These are phyloP conservation scores for Isatis tinctoria DNA, from an alignment of 345 rosid genomes.

Conservation along the genomic window DNA sequence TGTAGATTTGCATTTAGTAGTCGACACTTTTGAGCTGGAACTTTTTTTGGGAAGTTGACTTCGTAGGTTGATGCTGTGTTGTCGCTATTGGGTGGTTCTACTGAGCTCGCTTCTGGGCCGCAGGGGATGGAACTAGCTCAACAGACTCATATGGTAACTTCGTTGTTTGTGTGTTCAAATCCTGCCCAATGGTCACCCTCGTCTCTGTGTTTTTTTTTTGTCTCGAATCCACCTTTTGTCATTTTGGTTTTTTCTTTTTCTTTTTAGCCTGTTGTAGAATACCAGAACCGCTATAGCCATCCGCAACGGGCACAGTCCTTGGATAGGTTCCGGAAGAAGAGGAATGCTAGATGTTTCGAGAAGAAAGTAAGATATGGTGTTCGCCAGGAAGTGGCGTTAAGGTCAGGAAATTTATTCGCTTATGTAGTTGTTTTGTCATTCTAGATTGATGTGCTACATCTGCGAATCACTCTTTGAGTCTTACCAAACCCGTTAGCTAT, in stretches of 20 bases:
- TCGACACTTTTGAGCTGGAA: neutral
- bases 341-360: conserved; percentile 84
- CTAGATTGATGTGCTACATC: neutral
- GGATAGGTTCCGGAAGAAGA: conserved; percentile 87
- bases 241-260: neutral
- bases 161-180: neutral
- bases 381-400: conserved; percentile 95
- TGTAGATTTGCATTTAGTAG: neutral
- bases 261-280: conserved; percentile 50
- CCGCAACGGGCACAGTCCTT: conserved; percentile 88
- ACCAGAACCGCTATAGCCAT: conserved; percentile 59
- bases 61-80: conserved; percentile 77
- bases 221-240: neutral
- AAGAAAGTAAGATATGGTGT: conserved; percentile 95
- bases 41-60: neutral
- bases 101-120: conserved; percentile 56
- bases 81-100: conserved; percentile 64
- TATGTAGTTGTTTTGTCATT: neutral
- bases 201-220: neutral
- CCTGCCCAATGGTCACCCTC: neutral
- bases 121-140: conserved; percentile 51
- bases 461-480: neutral
- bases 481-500: neutral
- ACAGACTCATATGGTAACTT: conserved; percentile 34
- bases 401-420: conserved; percentile 38